Conservation (phyloP, 352 stramenopile species). For the Phytophthora multivora region DNA sequence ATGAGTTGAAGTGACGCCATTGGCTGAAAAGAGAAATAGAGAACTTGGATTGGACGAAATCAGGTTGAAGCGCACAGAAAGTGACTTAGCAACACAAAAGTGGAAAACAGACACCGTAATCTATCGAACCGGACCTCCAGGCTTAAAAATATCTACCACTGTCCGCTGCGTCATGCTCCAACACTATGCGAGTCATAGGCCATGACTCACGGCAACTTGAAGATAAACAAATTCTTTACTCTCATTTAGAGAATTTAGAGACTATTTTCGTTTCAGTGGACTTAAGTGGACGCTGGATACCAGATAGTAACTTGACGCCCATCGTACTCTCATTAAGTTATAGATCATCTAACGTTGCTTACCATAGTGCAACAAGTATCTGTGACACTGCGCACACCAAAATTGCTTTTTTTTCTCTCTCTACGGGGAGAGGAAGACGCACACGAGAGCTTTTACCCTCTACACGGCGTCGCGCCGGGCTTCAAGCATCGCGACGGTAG, state of each 20-base stretch:
- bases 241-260: too few relatives aligned
- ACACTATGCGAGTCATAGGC: too few relatives aligned
- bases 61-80: constrained; percentile 1
- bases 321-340: constrained; percentile 27
- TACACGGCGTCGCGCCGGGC: constrained; percentile 19
- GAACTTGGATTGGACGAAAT: constrained; percentile 11
- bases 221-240: background rate
- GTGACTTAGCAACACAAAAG: background rate
- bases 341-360: constrained; percentile 14
- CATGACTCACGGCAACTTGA: too few relatives aligned
- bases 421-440: constrained; percentile 7
- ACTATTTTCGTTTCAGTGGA: too few relatives aligned
- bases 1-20: constrained; percentile 22
- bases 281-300: too few relatives aligned
- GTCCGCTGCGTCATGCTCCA: background rate
- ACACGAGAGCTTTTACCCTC: background rate
- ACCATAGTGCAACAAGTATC: background rate
- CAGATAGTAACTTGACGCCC: too few relatives aligned
- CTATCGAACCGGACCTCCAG: background rate
- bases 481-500: constrained; percentile 27
- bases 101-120: constrained; percentile 1
- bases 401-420: constrained; percentile 6
- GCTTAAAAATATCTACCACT: background rate
- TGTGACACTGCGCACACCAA: constrained; percentile 3
- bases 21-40: constrained; percentile 1